phyloP scores from a whole-genome alignment of 257 asterid species.

The Verbascum thapsus region DNA sequence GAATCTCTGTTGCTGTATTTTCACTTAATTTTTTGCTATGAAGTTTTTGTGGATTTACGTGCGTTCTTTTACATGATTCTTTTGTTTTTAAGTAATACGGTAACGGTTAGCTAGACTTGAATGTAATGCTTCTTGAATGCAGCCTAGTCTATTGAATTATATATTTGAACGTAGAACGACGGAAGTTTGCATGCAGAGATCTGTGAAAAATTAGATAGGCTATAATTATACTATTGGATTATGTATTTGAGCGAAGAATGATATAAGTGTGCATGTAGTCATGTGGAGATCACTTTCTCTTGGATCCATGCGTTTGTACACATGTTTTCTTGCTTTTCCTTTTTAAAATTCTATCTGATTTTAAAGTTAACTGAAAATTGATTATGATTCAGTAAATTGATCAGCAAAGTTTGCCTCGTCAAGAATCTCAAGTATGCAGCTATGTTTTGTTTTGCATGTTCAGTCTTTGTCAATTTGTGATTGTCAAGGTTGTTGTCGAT shows the following conservation, averaged over 20 bases:
- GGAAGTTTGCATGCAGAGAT: too few species aligned
- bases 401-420: neutral
- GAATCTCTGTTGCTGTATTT: neutral
- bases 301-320: neutral
- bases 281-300: constrained; percentile 7
- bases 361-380: neutral
- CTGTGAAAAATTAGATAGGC: too few species aligned
- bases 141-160: neutral
- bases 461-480: neutral
- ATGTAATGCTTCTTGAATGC: neutral
- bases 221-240: too few species aligned
- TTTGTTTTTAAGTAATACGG: neutral
- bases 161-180: neutral
- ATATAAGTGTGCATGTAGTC: constrained; percentile 1
- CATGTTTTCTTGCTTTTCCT: neutral
- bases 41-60: neutral
- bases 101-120: constrained; percentile 10
- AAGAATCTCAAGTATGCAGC: neutral
- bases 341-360: neutral
- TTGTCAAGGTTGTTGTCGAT: neutral
- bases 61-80: neutral
- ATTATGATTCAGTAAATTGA: neutral
- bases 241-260: too few species aligned
- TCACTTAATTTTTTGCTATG: neutral
- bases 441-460: constrained; percentile 5